A percentile compares a stretch with the other conserved stretches of the same genome.
These are phyloP conservation scores for Crucibulum laeve DNA, from an alignment of 768 basidiomycete species.

Conservation along the genomic window DNA sequence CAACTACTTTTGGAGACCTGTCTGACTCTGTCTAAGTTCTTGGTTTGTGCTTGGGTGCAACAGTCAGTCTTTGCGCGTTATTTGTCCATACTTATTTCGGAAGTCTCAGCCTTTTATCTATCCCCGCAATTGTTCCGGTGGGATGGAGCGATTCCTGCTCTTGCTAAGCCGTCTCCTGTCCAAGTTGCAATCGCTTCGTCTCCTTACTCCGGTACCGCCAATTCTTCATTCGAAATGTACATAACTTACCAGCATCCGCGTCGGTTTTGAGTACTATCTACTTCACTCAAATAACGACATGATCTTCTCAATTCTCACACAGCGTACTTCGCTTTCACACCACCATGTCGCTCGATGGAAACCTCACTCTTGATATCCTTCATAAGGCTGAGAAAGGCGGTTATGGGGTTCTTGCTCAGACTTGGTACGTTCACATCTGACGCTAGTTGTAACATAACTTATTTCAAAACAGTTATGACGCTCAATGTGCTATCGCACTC, in stretches of 20 bases:
- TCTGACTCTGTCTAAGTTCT: too few species aligned
- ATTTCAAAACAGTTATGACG: conserved; percentile 31
- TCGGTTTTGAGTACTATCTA: neutral
- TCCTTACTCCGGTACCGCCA: too few species aligned
- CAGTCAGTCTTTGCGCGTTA: too few species aligned
- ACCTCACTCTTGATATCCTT: conserved; percentile 37
- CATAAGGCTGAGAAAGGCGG: conserved; percentile 33
- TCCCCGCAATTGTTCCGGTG: too few species aligned
- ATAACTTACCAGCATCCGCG: neutral
- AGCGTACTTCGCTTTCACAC: neutral
- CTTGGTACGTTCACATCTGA: conserved; percentile 23
- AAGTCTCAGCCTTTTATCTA: too few species aligned
- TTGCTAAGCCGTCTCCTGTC: too few species aligned
- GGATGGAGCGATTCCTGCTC: too few species aligned
- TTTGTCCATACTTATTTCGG: too few species aligned
- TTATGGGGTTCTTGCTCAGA: conserved; percentile 40
- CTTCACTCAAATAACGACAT: neutral
- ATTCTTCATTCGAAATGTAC: too few species aligned
- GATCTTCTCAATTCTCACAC: neutral
- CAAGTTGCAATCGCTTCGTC: too few species aligned
- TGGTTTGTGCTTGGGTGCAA: too few species aligned
- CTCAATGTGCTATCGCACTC: conserved; percentile 37
- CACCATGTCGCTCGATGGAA: conserved; percentile 21
- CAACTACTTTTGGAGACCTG: too few species aligned
- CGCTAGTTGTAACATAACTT: neutral